Evolutionary conservation across 2,329 filamentous ascomycete genomes (phyloP), one percentile per base, ranked within the genome.

Genomic region (Epichloe elymi): DNA sequence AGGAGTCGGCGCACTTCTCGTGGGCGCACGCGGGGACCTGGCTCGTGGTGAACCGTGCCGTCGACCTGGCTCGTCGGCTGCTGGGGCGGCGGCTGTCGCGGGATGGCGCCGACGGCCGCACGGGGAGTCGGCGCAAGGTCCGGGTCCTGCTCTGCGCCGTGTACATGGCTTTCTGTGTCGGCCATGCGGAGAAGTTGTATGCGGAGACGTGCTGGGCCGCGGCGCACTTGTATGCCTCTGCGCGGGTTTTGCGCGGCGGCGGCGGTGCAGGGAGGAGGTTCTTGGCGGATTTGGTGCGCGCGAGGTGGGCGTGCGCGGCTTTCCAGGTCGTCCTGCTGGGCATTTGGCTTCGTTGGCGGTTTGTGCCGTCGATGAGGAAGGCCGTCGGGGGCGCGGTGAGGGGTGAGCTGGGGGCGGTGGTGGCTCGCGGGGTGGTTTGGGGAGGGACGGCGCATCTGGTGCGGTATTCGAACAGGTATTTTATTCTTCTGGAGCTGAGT

Each of bases 401-500:
- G 8, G 53, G 19, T 19, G 19, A 46, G 8, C 42, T 51, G 2
- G 54, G 30, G n/a, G 19, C 54, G 48, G 20, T 51, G 20, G 8
- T 51, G 30, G 37, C 59, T 38, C 37, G 57, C 15, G 47, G 42
- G 33, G 5, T 58, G 8, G 17, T 51, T 3, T 46, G 52, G 50
- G 55, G 44, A 2, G 19, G 8, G 49, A 62, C 60, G 47, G 58
- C 46, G 36, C 55, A 60, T 17, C 23, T 70, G 26, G 57, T 69
- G 14, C 55, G 57, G 39, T 64, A 65, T 50, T 65, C 68, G 33
- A 66, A 67, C 41, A 61, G 57, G 38, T 65, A 70, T 49, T 70
- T 66, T 52, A 59, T 72, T 5, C 59, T 63, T 43, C 56, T 70
- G 19, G 64, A 71, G 61, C 58, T 68, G 54, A 64, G 63, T 52